These are phyloP conservation scores for Trichoderma arundinaceum DNA, from an alignment of 2,329 filamentous ascomycete genomes.

Conservation along the genomic window DNA sequence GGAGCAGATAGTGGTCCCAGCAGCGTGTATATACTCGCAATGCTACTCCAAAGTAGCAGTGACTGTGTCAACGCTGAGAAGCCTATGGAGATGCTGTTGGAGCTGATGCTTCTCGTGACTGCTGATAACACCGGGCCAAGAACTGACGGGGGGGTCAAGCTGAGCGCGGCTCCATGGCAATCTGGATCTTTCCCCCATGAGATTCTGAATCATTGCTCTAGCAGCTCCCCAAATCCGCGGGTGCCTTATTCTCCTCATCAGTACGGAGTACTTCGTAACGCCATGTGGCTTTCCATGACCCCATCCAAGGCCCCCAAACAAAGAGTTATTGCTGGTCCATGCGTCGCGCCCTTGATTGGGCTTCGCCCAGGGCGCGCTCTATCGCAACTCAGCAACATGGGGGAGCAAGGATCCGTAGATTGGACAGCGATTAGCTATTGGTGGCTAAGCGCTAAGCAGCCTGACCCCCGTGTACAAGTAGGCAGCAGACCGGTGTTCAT, in stretches of 20 bases:
- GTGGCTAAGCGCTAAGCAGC: background rate
- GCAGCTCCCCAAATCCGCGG: slow-evolving; percentile 2
- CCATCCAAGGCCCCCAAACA: slow-evolving; percentile 8
- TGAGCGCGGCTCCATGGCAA: background rate
- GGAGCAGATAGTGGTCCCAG: background rate
- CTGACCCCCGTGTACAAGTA: slow-evolving; percentile 26
- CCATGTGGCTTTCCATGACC: slow-evolving; percentile 12
- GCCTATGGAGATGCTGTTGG: background rate
- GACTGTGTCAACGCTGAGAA: background rate
- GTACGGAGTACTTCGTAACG: no score
- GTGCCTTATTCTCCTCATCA: background rate
- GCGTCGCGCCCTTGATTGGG: background rate
- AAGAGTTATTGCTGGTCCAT: background rate
- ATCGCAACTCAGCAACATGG: background rate
- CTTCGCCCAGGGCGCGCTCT: background rate
- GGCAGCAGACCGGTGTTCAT: background rate
- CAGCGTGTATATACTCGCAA: background rate
- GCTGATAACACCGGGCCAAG: background rate
- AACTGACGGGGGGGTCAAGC: background rate
- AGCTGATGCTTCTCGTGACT: background rate
- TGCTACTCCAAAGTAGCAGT: background rate
- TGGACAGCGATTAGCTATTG: background rate
- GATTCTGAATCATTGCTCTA: background rate
- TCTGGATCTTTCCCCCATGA: background rate
- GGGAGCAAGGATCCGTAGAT: slow-evolving; percentile 2